Evolutionary conservation across 1,139 yeast genomes (phyloP), one percentile per base, ranked within the genome.

Genomic region (Meyerozyma smithsonii): DNA sequence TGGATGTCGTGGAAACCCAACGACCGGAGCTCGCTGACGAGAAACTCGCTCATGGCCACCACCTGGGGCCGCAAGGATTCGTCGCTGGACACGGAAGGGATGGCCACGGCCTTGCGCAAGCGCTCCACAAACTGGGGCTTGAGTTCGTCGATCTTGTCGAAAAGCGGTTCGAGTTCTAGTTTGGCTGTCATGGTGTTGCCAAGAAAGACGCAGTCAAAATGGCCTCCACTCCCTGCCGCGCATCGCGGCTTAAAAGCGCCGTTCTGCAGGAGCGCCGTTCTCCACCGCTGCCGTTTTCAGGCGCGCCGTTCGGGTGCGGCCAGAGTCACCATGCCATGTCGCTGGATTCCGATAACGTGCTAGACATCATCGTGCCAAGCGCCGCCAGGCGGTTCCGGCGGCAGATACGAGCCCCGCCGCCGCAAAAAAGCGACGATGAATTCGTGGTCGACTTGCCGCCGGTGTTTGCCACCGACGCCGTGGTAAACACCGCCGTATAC

Each of bases 41-140:
- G 69, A 64, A 86, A 92, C 40, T 85, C 77, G 26, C 95, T 95
- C 89, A 94, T 92, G 53, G 71, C 74, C 42, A 84, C 80, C 38
- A 92, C 97, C 59, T 84, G 73, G 24, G 95, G 95, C 65, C 96
- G 85, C 54, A 85, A 75, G 12, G 79, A 62, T 58, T 89, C 95
- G 61, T 92, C 98, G 28, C 89, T 81, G 7, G 97, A 89, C 30
- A 94, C 97, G 4, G 97, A 90, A 38, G 96, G 95, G 53, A 92
- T 94, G 43, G 89, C 85, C 38, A 94, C 90, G 10, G 97, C 97
- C 42, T 82, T 72, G 37, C 79, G 66, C 46, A 92, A 74, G 51
- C 94, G 72, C 44, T 76, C 69, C 48, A 85, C 78, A 66, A 81
- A 84, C 43, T 71, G 64, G 2, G 88, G 86, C 58, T 82, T 79